A percentile compares a stretch with the other conserved stretches of the same genome.
Conservation (phyloP, 495 filamentous ascomycete species). For the Viridothelium virens region DNA sequence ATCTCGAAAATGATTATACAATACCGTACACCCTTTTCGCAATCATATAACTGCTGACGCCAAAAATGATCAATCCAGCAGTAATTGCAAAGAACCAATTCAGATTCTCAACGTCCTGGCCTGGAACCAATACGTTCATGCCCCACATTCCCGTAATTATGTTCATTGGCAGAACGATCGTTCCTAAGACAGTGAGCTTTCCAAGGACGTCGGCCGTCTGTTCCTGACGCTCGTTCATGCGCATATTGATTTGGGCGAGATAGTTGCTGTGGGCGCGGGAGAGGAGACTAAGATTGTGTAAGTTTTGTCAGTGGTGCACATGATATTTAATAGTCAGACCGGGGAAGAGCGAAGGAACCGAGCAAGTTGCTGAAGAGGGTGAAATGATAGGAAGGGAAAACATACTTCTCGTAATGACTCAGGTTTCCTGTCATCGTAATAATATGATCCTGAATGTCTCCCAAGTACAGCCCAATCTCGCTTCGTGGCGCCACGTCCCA, state of each 20-base stretch:
- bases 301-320: too few species aligned
- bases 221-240: constrained; percentile 95
- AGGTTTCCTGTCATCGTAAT: constrained; percentile 96
- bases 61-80: constrained; percentile 66
- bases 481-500: constrained; percentile 93
- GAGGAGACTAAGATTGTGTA: constrained; percentile 53
- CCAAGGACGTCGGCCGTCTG: constrained; percentile 90
- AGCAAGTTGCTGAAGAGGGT: constrained; percentile 14
- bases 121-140: constrained; percentile 90
- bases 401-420: constrained; percentile 90
- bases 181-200: constrained; percentile 90
- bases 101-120: constrained; percentile 62
- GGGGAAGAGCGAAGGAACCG: constrained; percentile 1
- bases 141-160: constrained; percentile 98
- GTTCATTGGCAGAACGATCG: constrained; percentile 96
- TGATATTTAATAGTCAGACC: too few species aligned
- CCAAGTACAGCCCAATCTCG: constrained; percentile 91
- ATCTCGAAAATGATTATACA: constrained; percentile 35
- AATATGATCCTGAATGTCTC: constrained; percentile 98
- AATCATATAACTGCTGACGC: constrained; percentile 64
- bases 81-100: constrained; percentile 68
- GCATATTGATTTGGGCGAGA: constrained; percentile 87
- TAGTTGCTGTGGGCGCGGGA: constrained; percentile 93
- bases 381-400: constrained; percentile 20
- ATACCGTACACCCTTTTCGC: constrained; percentile 73